A percentile compares a stretch with the other conserved stretches of the same genome.
phyloP scores from a whole-genome alignment of 306 rosid species.

The Trifolium repens region DNA sequence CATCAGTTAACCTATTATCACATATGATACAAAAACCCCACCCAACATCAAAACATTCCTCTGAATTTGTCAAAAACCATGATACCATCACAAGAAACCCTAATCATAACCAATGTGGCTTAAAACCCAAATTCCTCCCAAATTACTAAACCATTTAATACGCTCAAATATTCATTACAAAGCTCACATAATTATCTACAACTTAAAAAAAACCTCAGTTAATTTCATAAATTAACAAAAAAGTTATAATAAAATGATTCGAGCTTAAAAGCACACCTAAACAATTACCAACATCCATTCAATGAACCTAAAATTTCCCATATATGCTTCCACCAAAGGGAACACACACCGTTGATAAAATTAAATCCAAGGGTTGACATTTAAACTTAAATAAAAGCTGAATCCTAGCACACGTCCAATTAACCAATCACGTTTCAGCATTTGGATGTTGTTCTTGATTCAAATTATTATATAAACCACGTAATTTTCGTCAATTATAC shows the following conservation, averaged over 20 bases:
- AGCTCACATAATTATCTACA: conserved; percentile 62
- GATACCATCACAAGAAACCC: conserved; percentile 73
- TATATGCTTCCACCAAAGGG: conserved; percentile 37
- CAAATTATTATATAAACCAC: conserved; percentile 69
- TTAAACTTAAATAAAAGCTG: conserved; percentile 49
- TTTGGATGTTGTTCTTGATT: conserved; percentile 48
- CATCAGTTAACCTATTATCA: conserved; percentile 50
- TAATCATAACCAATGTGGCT: conserved; percentile 65
- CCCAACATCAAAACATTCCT: conserved; percentile 44
- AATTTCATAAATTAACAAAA: not conserved
- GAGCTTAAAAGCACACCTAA: conserved; percentile 79
- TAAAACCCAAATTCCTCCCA: conserved; percentile 55
- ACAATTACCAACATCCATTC: not conserved
- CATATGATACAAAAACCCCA: not conserved
- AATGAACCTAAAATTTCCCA: conserved; percentile 15
- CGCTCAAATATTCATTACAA: conserved; percentile 44
- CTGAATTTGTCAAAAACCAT: conserved; percentile 48
- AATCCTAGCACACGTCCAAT: conserved; percentile 60
- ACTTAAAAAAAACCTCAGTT: conserved; percentile 34
- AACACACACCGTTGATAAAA: conserved; percentile 58
- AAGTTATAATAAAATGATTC: conserved; percentile 49
- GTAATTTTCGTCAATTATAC: conserved; percentile 47
- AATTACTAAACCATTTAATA: not conserved
- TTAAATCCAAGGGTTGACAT: conserved; percentile 64
- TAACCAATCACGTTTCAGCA: conserved; percentile 65